phyloP scores from a whole-genome alignment of 768 basidiomycete genomes.

The Tricholoma matsutake region DNA sequence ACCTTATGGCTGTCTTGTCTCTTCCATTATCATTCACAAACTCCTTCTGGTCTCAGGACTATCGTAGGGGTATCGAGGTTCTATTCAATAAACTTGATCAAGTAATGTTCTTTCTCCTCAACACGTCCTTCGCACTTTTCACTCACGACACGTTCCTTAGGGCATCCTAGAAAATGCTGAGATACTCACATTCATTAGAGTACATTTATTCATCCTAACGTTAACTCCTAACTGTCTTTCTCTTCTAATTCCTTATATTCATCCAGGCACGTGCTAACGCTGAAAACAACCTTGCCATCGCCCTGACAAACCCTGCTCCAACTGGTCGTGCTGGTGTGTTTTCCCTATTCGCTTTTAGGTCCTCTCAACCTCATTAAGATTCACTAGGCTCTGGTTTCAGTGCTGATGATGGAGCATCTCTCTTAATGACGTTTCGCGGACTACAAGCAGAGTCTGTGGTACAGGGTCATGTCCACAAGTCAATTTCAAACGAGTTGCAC shows the following conservation, averaged over 20 bases:
- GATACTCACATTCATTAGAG: conserved; percentile 78
- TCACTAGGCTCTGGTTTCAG: conserved; percentile 59
- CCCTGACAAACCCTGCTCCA: conserved; percentile 50
- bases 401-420: conserved; percentile 82
- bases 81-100: conserved; percentile 76
- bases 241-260: conserved; percentile 6
- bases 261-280: conserved; percentile 70
- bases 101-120: conserved; percentile 36
- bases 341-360: not conserved
- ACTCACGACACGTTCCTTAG: conserved; percentile 33
- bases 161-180: conserved; percentile 83
- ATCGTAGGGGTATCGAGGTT: conserved; percentile 77
- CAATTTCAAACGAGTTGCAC: conserved; percentile 71
- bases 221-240: not conserved
- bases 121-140: conserved; percentile 11
- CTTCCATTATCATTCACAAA: conserved; percentile 88
- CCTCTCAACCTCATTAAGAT: conserved; percentile 3
- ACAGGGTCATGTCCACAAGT: conserved; percentile 74
- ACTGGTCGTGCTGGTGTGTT: conserved; percentile 48
- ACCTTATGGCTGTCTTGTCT: conserved; percentile 77
- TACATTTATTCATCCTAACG: conserved; percentile 29
- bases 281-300: conserved; percentile 61
- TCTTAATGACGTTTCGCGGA: conserved; percentile 76
- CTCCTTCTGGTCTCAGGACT: conserved; percentile 95
- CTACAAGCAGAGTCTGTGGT: conserved; percentile 67